Evolutionary conservation across 441 rosid species (phyloP).

Genomic region (Populus hybrid): DNA sequence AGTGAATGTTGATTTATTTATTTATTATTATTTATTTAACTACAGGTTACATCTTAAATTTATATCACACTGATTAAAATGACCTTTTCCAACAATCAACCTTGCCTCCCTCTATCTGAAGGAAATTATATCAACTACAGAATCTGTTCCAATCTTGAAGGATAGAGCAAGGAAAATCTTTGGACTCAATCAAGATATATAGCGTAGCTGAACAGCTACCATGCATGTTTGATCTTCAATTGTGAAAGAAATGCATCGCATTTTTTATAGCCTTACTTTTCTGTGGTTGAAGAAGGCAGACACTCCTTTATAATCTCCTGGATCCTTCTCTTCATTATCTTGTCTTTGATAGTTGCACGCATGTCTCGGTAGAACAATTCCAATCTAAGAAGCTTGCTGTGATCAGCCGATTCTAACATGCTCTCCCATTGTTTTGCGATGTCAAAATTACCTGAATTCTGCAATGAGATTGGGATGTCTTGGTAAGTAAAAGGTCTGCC

Average conservation of each 20-base stretch:
- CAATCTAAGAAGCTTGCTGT: slow-evolving; percentile 54
- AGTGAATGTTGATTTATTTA: too few species aligned
- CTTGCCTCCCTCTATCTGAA: neutral
- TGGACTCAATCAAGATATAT: neutral
- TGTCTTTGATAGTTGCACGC: slow-evolving; percentile 73
- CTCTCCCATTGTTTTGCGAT: slow-evolving; percentile 73
- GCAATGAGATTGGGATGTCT: slow-evolving; percentile 58
- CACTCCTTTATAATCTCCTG: slow-evolving; percentile 71
- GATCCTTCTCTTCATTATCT: slow-evolving; percentile 72
- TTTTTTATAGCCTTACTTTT: neutral
- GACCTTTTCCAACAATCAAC: neutral
- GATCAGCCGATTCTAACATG: slow-evolving; percentile 74
- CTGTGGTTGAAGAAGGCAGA: slow-evolving; percentile 40
- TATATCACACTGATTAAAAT: neutral
- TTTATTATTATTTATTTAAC: neutral
- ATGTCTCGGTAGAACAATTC: slow-evolving; percentile 72
- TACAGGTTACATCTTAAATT: neutral
- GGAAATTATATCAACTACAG: neutral
- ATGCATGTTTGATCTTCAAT: neutral
- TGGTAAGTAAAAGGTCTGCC: slow-evolving; percentile 69
- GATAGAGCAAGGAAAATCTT: neutral
- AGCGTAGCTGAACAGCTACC: neutral
- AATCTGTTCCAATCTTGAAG: neutral
- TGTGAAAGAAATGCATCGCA: neutral
- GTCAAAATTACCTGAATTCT: slow-evolving; percentile 49